Evolutionary conservation across 164 flowering plant species (phyloP), one percentile per base, ranked within the genome.

Genomic region (Echeveria elegans): DNA sequence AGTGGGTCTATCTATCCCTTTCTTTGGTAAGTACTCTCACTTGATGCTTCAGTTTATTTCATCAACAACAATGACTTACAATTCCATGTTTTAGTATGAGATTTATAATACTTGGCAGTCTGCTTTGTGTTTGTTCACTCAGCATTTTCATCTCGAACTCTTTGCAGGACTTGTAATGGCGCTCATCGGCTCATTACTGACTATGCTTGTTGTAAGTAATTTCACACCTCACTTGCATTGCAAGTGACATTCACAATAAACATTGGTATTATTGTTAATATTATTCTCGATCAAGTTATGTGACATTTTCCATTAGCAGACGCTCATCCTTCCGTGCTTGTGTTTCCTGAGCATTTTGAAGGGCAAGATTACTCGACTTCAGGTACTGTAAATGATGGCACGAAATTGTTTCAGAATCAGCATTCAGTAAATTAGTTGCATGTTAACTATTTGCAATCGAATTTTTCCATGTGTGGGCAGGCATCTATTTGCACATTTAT

Each of bases 141-240:
- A 5, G 5, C 16, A 64, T 23, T 24, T 19, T 10, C 47, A 0
- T 65, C 58, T 41, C 64, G n/a, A 62, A 50, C 43, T 36, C 50
- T 15, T 63, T 68, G 30, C 83, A 93, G 98, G 92, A 78, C 75
- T 93, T 37, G 86, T 93, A 65, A 80, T 90, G 96, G 86, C 98
- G 16, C 69, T 90, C 73, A 88, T 93, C 38, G 98, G 98, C 76
- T 90, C 98, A 40, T 73, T 88, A 24, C 83, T 93, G 26, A 90
- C 98, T 37, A 93, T 93, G 98, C 96, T 93, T 73, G 96, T 93
- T 4, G 98, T 93, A 85, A 79, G 94, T 86, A 45, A 29, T 64
- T 40, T 66, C 65, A 47, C 36, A 6, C 43, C 43, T 30, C 28
- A 26, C 4, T 36, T 68, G 41, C 47, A 21, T 37, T 21, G 45